Base-by-base conservation (phyloP, 2,329 filamentous ascomycete species). In the Triangularia verruculosa region DNA sequence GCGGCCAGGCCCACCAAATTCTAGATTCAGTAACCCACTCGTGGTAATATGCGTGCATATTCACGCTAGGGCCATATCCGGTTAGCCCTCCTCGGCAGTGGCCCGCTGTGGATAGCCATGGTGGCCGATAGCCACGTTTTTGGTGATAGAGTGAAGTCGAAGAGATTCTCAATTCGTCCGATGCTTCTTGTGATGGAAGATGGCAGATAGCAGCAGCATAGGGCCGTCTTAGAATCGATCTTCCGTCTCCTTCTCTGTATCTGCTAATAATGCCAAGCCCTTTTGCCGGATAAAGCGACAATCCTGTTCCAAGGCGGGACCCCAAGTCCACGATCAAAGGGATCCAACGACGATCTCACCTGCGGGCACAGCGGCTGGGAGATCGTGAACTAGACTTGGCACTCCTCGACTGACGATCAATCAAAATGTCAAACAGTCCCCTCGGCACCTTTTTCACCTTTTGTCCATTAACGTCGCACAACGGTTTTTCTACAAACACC, bases 1-100 rank as follows among this genome's bases (percentile, higher is more conserved):
- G 17, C 34, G 34, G 34, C 34, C 15, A 3, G 51, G 17, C 20
- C 51, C 51, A 24, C 24, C 11, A n/a, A 12, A 20, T 43, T 43
- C 56, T 58, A 32, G 56, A 58, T 58, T 58, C 17, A 32, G 56
- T 58, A 58, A 58, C 56, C 56, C 15, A 15, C 56, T 58, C 56
- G 56, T 58, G 8, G 56, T 12, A 39, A 58, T 58, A 43, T 58
- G 30, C n/a, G 15, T 15, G 32, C 56, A 58, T 58, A 25, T n/a
- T 22, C 17, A 22, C 30, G 20, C 51, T 58, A 58, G 28, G n/a
- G 13, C 56, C 24, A 17, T 15, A 11, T 58, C 24, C 3, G 20
- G 56, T 24, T 24, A 43, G 20, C 28, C 32, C 8, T 24, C 15
- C 13, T 6, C 17, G 34, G 34, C 34, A 43, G 22, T 17, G 34